phyloP scores from a whole-genome alignment of 306 rosid genomes.

The Cyamopsis tetragonoloba region DNA sequence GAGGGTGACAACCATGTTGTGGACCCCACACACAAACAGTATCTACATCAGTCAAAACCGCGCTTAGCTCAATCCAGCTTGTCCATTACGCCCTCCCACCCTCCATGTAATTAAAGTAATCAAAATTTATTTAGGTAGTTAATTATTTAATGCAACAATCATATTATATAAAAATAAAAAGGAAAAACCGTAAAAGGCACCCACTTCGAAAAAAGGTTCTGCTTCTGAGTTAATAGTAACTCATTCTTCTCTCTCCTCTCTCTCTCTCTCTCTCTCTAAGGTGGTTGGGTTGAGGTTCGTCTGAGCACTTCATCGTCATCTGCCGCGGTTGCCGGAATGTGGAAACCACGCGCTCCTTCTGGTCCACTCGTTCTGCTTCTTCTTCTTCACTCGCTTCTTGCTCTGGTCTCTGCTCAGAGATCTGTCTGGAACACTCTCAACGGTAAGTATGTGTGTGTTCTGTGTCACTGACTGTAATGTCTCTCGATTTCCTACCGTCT shows the following conservation, averaged over 20 bases:
- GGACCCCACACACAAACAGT: constrained; percentile 34
- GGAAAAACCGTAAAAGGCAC: not conserved
- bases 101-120: too few relatives aligned
- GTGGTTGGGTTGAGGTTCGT: not conserved
- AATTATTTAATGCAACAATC: not conserved
- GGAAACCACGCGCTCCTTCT: constrained; percentile 49
- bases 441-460: constrained; percentile 34
- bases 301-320: not conserved
- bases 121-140: too few relatives aligned
- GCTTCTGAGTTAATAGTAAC: constrained; percentile 14
- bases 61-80: constrained; percentile 35
- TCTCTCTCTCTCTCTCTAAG: not conserved
- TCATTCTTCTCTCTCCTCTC: not conserved
- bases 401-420: constrained; percentile 73
- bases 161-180: not conserved
- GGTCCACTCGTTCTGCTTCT: constrained; percentile 39
- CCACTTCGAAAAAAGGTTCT: constrained; percentile 26
- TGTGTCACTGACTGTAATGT: not conserved
- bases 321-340: constrained; percentile 45
- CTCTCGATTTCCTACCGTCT: not conserved
- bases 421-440: constrained; percentile 69
- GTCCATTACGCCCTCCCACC: not conserved
- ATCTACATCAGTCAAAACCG: constrained; percentile 19
- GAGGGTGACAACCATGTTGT: constrained; percentile 35
- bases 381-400: constrained; percentile 38